Evolutionary conservation across 768 basidiomycete species (phyloP).

Genomic region (Tricholoma terreum): DNA sequence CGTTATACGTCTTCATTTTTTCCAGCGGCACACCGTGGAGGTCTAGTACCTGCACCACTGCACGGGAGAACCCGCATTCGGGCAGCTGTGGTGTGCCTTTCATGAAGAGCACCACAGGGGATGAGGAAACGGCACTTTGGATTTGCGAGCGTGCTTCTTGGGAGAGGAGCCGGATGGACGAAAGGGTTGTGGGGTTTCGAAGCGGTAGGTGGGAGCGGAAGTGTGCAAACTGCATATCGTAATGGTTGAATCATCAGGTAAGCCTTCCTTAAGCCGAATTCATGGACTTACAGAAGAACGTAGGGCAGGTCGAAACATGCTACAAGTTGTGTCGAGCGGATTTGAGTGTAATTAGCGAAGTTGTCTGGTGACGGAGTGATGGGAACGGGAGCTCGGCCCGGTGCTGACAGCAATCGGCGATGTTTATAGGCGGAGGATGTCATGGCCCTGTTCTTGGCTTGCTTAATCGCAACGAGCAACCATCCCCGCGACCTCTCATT

Average conservation of each 20-base stretch:
- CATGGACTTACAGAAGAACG: conserved; percentile 41
- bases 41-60: conserved; percentile 87
- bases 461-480: no score
- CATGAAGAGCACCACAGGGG: conserved; percentile 95
- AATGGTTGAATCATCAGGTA: not conserved
- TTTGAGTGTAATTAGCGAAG: no score
- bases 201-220: conserved; percentile 26
- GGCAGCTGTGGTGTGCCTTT: conserved; percentile 88
- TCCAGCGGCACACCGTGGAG: conserved; percentile 75
- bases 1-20: conserved; percentile 88
- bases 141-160: conserved; percentile 60
- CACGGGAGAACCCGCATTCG: conserved; percentile 94
- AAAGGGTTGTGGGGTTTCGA: conserved; percentile 10
- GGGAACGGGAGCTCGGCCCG: no score
- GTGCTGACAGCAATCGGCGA: no score
- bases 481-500: no score
- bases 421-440: no score
- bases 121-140: conserved; percentile 67
- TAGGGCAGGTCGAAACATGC: conserved; percentile 46
- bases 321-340: no score
- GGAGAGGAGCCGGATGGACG: conserved; percentile 46
- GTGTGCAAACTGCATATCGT: conserved; percentile 24
- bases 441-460: no score
- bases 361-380: no score
- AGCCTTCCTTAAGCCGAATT: not conserved